Conservation (phyloP, 805 yeast species). For the Ogataea ramenticola region DNA sequence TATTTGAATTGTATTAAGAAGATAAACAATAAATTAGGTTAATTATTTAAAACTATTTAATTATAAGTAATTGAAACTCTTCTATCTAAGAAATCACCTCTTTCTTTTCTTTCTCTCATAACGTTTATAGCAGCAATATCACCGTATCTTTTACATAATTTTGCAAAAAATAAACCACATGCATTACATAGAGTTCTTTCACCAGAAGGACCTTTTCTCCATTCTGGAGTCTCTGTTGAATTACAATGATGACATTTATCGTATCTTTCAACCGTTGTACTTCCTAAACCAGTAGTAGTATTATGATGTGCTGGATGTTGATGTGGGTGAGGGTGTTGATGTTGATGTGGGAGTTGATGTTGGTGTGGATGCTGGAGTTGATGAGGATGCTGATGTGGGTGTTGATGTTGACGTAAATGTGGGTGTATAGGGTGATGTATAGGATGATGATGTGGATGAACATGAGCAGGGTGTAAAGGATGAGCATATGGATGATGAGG, state of each 20-base stretch:
- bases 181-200: slow-evolving; percentile 74
- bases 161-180: slow-evolving; percentile 71
- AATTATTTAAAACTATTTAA: too few relatives aligned
- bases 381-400: background rate
- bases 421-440: background rate
- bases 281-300: too few relatives aligned
- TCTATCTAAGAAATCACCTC: slow-evolving; percentile 21
- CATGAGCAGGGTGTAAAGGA: background rate
- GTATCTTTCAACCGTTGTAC: background rate
- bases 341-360: background rate
- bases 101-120: slow-evolving; percentile 21
- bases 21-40: background rate
- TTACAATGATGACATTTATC: slow-evolving; percentile 29
- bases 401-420: background rate
- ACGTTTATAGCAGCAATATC: slow-evolving; percentile 42
- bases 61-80: slow-evolving; percentile 17
- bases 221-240: slow-evolving; percentile 65
- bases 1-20: background rate
- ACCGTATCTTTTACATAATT: slow-evolving; percentile 54
- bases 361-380: background rate
- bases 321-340: background rate
- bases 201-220: slow-evolving; percentile 81
- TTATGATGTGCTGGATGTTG: background rate
- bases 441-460: background rate
- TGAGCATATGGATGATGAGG: too few relatives aligned